Conservation (phyloP, 441 rosid species). For the Gossypium aridum region DNA sequence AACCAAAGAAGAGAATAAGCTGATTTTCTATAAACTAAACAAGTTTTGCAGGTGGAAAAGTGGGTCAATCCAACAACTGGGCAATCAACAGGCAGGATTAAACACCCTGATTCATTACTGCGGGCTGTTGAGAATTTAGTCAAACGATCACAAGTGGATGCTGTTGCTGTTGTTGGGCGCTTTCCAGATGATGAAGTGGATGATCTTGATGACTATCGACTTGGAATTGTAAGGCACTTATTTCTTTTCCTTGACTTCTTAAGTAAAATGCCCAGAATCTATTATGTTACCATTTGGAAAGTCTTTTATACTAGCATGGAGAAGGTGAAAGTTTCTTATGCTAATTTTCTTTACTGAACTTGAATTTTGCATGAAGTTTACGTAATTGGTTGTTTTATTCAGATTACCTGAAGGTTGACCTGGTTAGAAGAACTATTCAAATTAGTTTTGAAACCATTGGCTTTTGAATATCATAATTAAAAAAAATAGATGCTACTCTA, state of each 20-base stretch:
- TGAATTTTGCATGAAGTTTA: not conserved
- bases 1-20: not conserved
- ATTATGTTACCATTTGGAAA: not conserved
- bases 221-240: slow-evolving; percentile 37
- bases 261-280: not conserved
- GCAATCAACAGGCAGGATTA: slow-evolving; percentile 59
- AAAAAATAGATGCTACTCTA: not conserved
- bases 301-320: not conserved
- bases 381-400: not conserved
- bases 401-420: not conserved
- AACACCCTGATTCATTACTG: slow-evolving; percentile 42
- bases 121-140: slow-evolving; percentile 45
- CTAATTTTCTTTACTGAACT: not conserved
- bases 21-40: not conserved
- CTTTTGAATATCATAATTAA: not conserved
- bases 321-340: not conserved
- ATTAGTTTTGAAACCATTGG: not conserved
- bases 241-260: not conserved
- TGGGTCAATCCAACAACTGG: slow-evolving; percentile 51
- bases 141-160: slow-evolving; percentile 38
- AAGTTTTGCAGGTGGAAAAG: slow-evolving; percentile 41
- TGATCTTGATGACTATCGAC: slow-evolving; percentile 41
- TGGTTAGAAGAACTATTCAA: not conserved
- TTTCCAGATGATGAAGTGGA: slow-evolving; percentile 57
- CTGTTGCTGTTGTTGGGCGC: slow-evolving; percentile 53